These are phyloP conservation scores for Amylostereum chailletii DNA, from an alignment of 1,284 basidiomycete genomes.

Conservation along the genomic window DNA sequence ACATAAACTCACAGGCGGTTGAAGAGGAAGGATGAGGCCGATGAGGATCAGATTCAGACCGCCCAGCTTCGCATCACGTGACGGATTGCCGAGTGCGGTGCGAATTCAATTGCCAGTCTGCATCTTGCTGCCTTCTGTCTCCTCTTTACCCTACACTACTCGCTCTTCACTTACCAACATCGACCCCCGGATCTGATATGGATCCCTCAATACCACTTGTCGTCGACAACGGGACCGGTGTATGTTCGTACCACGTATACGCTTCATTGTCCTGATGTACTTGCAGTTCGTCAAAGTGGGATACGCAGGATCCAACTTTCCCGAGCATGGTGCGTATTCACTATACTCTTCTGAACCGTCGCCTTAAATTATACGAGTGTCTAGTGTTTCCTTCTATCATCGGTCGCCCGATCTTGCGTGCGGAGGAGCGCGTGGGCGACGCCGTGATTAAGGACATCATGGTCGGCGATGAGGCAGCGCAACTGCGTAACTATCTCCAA, in stretches of 20 bases:
- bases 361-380: neutral
- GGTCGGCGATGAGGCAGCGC: constrained; percentile 93
- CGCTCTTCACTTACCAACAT: neutral
- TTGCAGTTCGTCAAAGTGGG: constrained; percentile 95
- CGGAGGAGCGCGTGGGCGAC: constrained; percentile 87
- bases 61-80: too few species aligned
- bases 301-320: constrained; percentile 97
- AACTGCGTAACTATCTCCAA: constrained; percentile 92
- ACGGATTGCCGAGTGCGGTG: too few species aligned
- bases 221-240: constrained; percentile 96
- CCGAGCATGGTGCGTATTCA: constrained; percentile 74
- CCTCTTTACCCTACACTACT: too few species aligned
- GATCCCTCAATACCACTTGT: constrained; percentile 73
- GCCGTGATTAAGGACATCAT: constrained; percentile 93
- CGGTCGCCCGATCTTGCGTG: constrained; percentile 93
- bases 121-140: too few species aligned
- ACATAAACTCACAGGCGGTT: too few species aligned
- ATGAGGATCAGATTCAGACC: too few species aligned
- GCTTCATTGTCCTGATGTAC: constrained; percentile 2
- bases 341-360: neutral
- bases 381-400: constrained; percentile 94
- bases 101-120: too few species aligned
- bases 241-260: constrained; percentile 34
- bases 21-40: too few species aligned
- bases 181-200: constrained; percentile 28